Evolutionary conservation across 768 basidiomycete genomes (phyloP), one percentile per base, ranked within the genome.

Genomic region (Erythrobasidium yunnanense): DNA sequence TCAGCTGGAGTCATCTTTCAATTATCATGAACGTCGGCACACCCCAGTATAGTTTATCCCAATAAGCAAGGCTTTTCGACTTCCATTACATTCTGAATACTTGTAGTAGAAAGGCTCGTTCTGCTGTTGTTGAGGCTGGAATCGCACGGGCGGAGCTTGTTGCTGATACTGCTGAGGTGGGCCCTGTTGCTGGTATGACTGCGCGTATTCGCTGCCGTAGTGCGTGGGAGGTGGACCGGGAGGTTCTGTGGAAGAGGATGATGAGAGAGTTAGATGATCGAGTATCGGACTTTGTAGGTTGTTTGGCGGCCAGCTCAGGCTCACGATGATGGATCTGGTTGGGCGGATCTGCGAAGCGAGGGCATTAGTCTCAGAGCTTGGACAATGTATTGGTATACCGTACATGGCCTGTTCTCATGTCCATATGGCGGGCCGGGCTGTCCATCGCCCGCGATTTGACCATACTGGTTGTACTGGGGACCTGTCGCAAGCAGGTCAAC

Each of bases 41-140:
- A 84, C 83, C 0, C 87, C 85, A 22, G 80, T 74, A 74, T 96
- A 96, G 75, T 77, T 77, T 73, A 95, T 88, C 0, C 92, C 92
- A 70, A 95, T 84, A 66, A 86, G 86, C 11, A 97, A 80, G 0
- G 90, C 93, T 76, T 90, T 96, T 76, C 85, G 86, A 76, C 56
- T 35, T 6, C 60, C 73, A 70, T 69, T 45, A 73, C 92, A 95
- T 71, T 89, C 72, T 70, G 70, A 56, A 73, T 91, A 95, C 71
- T 89, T 85, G 79, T 89, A 91, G 75, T 76, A 87, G 1, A 82
- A 81, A 69, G 86, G 83, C 35, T 79, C 78, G 55, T 76, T 75
- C 33, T 78, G 70, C 6, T 73, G 71, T 7, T 67, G 56, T 42
- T 72, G 70, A 2, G 55, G 65, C 65, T 73, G 71, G 53, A 66